Base-by-base conservation (phyloP, 1,284 basidiomycete genomes). In the Rhodotorula sp. region DNA sequence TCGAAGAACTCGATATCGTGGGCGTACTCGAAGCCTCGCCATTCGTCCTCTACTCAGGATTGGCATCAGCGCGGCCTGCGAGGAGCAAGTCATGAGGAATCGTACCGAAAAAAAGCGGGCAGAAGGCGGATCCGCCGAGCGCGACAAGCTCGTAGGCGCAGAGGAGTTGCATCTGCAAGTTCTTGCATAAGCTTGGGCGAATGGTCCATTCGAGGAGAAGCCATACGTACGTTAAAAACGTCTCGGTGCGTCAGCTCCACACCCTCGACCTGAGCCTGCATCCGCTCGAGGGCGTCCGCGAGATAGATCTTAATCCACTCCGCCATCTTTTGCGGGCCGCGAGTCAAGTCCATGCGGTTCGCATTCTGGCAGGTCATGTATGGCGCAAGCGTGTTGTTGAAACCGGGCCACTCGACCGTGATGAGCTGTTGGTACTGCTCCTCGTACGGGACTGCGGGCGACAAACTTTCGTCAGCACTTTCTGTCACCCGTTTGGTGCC, bases 231-330 rank as follows among this genome's bases (percentile, higher is more conserved):
- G 71, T 77, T 65, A 78, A 81, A 74, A 2, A 90, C 83, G 76
- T 94, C 91, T 74, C 88, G 86, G 52, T 88, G 84, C 13, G 84
- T 84, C 52, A 94, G 79, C 15, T 87, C 82, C 67, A 88, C 88
- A 0, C 91, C 92, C 5, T 84, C 74, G 55, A 74, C n/a, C 22
- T 67, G 54, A 24, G 82, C 80, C 67, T 87, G 83, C 11, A 94
- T 79, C n/a, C 92, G 84, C 64, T 83, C 81, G 46, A 81, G 82
- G 0, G 92, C 90, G 57, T 86, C 82, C 62, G 84, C 81, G 48
- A 95, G 85, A 80, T 92, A 95, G 5, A 87, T 85, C 0, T 44
- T 15, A 36, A 62, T 53, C 73, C 74, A 74, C 30, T 64, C 59
- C 8, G 36, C 11, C 60, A 64, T 67, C 34, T 67, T 63, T 15